These are phyloP conservation scores for Nephelium lappaceum DNA, from an alignment of 345 rosid species.

Conservation along the genomic window DNA sequence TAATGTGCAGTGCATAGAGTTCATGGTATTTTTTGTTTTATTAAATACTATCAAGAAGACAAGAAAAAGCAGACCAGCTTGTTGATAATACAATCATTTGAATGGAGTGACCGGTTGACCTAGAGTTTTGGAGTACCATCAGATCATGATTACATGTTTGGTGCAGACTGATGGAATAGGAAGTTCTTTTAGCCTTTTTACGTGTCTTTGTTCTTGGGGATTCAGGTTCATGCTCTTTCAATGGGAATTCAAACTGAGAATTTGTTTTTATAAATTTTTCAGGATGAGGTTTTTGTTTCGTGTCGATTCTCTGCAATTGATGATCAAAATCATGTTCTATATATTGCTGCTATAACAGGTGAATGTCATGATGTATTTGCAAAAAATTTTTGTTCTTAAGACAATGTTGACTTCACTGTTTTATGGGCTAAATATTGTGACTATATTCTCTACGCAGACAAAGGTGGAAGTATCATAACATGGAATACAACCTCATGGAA, in stretches of 20 bases:
- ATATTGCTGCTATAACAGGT: constrained; percentile 82
- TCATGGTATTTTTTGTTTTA: neutral
- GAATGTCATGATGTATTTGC: constrained; percentile 10
- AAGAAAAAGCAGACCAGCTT: neutral
- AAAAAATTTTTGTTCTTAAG: neutral
- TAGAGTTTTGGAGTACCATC: neutral
- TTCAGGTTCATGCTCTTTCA: constrained; percentile 8
- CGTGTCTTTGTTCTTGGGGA: neutral
- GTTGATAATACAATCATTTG: neutral
- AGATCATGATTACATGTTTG: neutral
- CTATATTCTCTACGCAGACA: constrained; percentile 37
- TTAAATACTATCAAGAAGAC: neutral
- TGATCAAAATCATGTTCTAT: constrained; percentile 56
- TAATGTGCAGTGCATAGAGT: neutral
- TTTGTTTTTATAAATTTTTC: constrained; percentile 21
- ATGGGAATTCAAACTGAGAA: constrained; percentile 22
- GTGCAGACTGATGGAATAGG: neutral
- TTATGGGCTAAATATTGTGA: constrained; percentile 8
- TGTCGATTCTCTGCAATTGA: constrained; percentile 71
- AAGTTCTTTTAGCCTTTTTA: neutral
- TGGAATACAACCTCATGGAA: constrained; percentile 75
- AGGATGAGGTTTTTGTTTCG: constrained; percentile 83
- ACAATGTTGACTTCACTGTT: neutral
- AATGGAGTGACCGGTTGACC: constrained; percentile 5
- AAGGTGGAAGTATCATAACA: constrained; percentile 67